Base-by-base conservation (phyloP, 345 rosid genomes). In the Populus ilicifolia region DNA sequence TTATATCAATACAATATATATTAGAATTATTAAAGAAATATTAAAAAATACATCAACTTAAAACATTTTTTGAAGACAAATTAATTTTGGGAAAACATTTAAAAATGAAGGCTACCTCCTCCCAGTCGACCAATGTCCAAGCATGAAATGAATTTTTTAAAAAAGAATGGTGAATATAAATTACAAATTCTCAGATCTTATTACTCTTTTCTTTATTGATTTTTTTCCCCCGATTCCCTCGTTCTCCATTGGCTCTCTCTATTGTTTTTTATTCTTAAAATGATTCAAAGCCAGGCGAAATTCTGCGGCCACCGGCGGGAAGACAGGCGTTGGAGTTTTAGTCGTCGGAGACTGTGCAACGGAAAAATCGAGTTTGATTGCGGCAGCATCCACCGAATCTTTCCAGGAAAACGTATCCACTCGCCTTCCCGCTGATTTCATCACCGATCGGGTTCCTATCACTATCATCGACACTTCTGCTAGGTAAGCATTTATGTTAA, bases 401-500 rank as follows among this genome's bases (percentile, higher is more conserved):
- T 89, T 87, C 79, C 92, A 94, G 0, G 94, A 91, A 59, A 86
- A 82, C 71, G 90, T 90, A 61, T 88, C 94, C 11, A 90, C 87
- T 75, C 89, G 92, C 64, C 96, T 93, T 43, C 96, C 98, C 20
- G 84, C 91, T 36, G 90, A 91, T 79, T 83, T 84, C 74, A 91
- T 82, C 72, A 93, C 98, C 69, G 96, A 91, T 85, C 85, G 71
- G 69, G 83, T 93, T 56, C 94, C 98, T 44, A 83, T 91, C 83
- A 93, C 93, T 75, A 87, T 93, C 88, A 80, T 93, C 78, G 98
- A 93, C 70, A 91, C 93, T 85, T 90, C 96, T 68, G 85, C 98
- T 33, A 85, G 89, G 98, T 92, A 76, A 29, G 46, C 52, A 59
- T 59, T 56, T 56, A 12, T 59, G 64, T 23, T 43, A 16, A 44